These are phyloP conservation scores for Nothophoma quercina DNA, from an alignment of 2,329 filamentous ascomycete species.

Conservation along the genomic window DNA sequence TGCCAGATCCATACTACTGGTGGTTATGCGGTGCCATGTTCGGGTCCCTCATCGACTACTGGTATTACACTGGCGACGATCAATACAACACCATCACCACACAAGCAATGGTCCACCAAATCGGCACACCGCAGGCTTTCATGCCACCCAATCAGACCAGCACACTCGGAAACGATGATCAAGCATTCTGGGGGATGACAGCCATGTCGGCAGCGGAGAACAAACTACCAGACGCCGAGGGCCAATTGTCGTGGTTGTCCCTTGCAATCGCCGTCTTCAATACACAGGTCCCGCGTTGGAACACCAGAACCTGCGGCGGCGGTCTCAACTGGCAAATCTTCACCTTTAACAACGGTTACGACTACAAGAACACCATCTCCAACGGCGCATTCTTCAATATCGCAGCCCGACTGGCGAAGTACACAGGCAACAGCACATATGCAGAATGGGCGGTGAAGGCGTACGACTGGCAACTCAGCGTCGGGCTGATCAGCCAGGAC, in stretches of 20 bases:
- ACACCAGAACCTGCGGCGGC: conserved; percentile 69
- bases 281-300: conserved; percentile 72
- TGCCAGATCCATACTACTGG: conserved; percentile 52
- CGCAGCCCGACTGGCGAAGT: conserved; percentile 73
- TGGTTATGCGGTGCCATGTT: conserved; percentile 52
- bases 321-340: conserved; percentile 78
- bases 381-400: conserved; percentile 83
- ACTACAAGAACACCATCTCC: conserved; percentile 80
- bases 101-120: conserved; percentile 73
- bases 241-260: conserved; percentile 64
- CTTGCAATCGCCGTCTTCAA: conserved; percentile 76
- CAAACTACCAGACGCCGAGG: conserved; percentile 62
- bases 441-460: conserved; percentile 67
- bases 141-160: conserved; percentile 75
- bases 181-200: conserved; percentile 74
- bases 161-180: conserved; percentile 73
- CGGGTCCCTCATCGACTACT: conserved; percentile 46
- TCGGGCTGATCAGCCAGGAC: conserved; percentile 58
- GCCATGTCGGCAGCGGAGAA: conserved; percentile 71
- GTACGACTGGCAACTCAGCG: conserved; percentile 61
- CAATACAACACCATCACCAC: conserved; percentile 43
- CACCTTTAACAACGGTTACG: conserved; percentile 73
- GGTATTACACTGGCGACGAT: conserved; percentile 48
- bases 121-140: conserved; percentile 71
- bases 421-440: conserved; percentile 63